Percentiles rank a stretch among this genome's conserved stretches.
phyloP scores from a whole-genome alignment of 306 rosid genomes.

The Fragaria iinumae region DNA sequence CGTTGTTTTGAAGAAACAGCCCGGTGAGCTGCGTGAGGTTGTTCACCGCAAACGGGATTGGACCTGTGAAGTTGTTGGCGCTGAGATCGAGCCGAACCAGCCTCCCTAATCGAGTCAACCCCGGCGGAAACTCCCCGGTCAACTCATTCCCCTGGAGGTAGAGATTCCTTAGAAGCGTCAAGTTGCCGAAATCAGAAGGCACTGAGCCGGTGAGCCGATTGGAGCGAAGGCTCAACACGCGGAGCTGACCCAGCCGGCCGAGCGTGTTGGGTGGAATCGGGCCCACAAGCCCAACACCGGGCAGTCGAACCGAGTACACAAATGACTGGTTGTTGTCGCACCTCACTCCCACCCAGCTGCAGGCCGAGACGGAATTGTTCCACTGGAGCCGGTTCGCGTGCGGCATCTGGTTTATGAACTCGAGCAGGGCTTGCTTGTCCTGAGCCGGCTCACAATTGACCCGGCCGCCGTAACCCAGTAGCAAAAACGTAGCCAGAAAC shows the following conservation, averaged over 20 bases:
- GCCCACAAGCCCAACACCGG: constrained; percentile 83
- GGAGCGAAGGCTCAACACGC: constrained; percentile 83
- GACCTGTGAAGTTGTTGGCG: constrained; percentile 64
- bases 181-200: constrained; percentile 78
- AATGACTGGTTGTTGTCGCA: constrained; percentile 52
- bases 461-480: constrained; percentile 19
- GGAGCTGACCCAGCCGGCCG: constrained; percentile 55
- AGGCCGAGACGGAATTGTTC: constrained; percentile 73
- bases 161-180: constrained; percentile 57
- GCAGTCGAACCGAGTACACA: constrained; percentile 62
- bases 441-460: constrained; percentile 67
- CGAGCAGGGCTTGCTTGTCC: constrained; percentile 89
- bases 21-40: constrained; percentile 68
- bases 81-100: constrained; percentile 75
- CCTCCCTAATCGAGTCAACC: constrained; percentile 50
- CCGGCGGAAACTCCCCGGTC: constrained; percentile 59
- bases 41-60: constrained; percentile 70
- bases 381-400: constrained; percentile 75
- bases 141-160: constrained; percentile 62
- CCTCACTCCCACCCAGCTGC: constrained; percentile 77
- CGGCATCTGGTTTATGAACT: constrained; percentile 52
- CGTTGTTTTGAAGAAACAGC: constrained; percentile 56
- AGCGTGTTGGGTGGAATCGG: constrained; percentile 59
- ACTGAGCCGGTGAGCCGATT: constrained; percentile 64
- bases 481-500: constrained; percentile 22